Evolutionary conservation across 1,284 basidiomycete genomes (phyloP), one percentile per base, ranked within the genome.

Genomic region (Leucoagaricus sp.): DNA sequence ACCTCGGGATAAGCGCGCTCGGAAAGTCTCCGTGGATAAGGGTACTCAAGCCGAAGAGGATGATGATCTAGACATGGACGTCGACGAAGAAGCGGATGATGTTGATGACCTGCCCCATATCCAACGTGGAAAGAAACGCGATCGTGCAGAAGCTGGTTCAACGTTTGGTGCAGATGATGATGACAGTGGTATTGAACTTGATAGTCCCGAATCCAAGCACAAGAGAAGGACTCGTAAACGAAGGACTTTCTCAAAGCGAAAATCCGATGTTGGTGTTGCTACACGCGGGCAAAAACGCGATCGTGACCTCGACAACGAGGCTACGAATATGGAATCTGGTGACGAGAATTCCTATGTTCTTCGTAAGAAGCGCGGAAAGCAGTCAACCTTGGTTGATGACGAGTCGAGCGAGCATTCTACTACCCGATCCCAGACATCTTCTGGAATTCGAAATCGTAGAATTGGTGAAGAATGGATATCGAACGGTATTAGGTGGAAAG

Each of bases 381-480:
- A 52, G 58, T 74, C 62, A 66, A 29, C 60, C 59, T 29, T 68
- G 67, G 45, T 68, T 68, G 69, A 70, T 33, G 66, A 55, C 12
- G 62, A 58, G 48, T 67, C 55, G 44, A 71, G 67, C 42, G 75
- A 84, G 65, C 60, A 72, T 4, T 79, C 74, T 1, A 72, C 78
- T 66, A 79, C 79, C 29, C 79, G 75, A 28, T 73, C 75, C 17
- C 68, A 72, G 15, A 60, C 78, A 12, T 81, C 81, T 17, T 72
- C 79, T 13, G 72, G 79, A 31, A 81, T 81, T 59, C 79, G 75
- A 59, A 79, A 80, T 29, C 80, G 82, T 45, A 79, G 73, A 57
- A 77, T 88, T 58, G 89, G 89, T 19, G 89, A 92, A 44, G 80
- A 86, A 67, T 92, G 89, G 89, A 82, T 86, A 59, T 79, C 72